phyloP scores from a whole-genome alignment of 2,329 filamentous ascomycete genomes.

The Aspergillus nomiae region DNA sequence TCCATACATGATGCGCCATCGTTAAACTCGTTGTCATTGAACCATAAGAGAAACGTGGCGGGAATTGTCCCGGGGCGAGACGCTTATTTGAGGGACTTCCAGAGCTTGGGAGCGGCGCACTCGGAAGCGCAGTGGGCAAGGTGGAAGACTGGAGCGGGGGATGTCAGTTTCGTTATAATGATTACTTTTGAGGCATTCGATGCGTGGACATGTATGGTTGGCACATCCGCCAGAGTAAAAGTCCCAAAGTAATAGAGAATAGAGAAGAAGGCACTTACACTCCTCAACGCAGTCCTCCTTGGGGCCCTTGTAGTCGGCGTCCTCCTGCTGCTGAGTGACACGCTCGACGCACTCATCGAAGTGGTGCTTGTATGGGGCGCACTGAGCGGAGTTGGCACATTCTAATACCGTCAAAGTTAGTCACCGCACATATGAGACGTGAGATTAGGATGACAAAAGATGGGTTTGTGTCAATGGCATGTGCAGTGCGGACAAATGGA shows the following conservation, averaged over 20 bases:
- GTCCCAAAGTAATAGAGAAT: background rate
- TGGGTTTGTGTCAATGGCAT: constrained; percentile 5
- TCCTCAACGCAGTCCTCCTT: constrained; percentile 98
- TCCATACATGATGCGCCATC: constrained; percentile 5
- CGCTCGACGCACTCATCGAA: constrained; percentile 98
- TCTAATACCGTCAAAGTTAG: constrained; percentile 57
- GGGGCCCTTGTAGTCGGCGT: constrained; percentile 69
- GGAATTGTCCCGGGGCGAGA: constrained; percentile 19
- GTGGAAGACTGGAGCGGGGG: constrained; percentile 77
- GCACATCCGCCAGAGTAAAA: background rate
- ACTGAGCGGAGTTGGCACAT: constrained; percentile 84
- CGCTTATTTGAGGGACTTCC: constrained; percentile 83
- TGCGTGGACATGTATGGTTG: background rate
- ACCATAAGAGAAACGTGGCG: constrained; percentile 20
- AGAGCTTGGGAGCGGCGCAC: constrained; percentile 96
- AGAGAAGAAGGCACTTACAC: constrained; percentile 66
- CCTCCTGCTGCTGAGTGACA: constrained; percentile 69
- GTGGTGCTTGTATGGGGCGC: constrained; percentile 91
- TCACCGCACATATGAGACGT: background rate
- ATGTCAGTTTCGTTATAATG: constrained; percentile 14
- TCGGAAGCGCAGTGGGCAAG: constrained; percentile 91
- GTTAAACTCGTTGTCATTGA: constrained; percentile 16
- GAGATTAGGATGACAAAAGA: background rate
- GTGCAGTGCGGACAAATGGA: background rate
- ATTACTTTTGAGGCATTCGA: background rate